Evolutionary conservation across 257 asterid genomes (phyloP).

Genomic region (Scutellaria minor): DNA sequence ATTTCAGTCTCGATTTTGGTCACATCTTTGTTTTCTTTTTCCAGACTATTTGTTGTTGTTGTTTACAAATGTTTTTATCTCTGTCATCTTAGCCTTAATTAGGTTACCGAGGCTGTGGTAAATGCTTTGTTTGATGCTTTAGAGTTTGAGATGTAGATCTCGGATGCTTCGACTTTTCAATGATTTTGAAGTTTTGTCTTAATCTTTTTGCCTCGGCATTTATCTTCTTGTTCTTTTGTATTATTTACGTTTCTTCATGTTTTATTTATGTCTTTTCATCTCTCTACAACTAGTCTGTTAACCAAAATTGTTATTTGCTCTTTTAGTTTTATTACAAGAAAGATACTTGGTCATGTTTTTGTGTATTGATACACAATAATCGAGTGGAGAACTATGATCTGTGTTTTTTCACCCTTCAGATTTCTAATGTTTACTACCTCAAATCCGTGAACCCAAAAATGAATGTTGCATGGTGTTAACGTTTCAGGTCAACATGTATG

Average conservation of each 20-base stretch:
- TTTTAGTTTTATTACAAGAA: too few species aligned
- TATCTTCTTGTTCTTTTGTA: not conserved
- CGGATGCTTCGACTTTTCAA: not conserved
- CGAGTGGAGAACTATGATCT: too few species aligned
- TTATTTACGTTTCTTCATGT: not conserved
- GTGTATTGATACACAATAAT: too few species aligned
- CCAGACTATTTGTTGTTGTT: not conserved
- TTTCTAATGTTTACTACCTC: too few species aligned
- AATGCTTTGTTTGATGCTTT: not conserved
- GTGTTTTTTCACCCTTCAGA: too few species aligned
- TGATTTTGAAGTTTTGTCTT: not conserved
- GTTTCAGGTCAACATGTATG: too few species aligned
- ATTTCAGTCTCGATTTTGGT: conserved; percentile 17
- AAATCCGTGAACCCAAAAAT: too few species aligned
- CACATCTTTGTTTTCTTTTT: not conserved
- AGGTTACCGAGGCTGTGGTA: not conserved
- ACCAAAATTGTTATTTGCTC: too few species aligned
- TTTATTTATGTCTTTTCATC: too few species aligned
- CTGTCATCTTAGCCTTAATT: conserved; percentile 26
- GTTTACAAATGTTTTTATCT: not conserved
- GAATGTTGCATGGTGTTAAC: too few species aligned
- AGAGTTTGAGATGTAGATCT: conserved; percentile 22
- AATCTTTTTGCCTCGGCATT: not conserved
- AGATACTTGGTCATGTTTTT: too few species aligned
- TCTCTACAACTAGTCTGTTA: too few species aligned